These are phyloP conservation scores for Albophoma yamanashiensis DNA, from an alignment of 2,329 filamentous ascomycete genomes.

Conservation along the genomic window DNA sequence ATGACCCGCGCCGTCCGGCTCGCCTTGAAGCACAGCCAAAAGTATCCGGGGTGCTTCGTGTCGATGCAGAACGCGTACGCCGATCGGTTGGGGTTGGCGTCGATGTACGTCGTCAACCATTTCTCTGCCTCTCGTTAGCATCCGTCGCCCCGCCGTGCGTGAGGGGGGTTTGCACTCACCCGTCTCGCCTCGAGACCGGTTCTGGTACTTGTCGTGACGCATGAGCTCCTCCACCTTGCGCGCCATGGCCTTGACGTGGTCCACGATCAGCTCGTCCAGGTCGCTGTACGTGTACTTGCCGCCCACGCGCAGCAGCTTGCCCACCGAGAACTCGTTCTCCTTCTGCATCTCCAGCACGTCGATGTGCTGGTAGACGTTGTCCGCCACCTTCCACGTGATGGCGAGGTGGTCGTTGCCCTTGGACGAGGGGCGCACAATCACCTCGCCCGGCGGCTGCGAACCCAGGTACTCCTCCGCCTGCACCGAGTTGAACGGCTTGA, in stretches of 20 bases:
- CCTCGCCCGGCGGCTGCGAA: constrained; percentile 74
- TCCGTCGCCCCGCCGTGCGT: neutral
- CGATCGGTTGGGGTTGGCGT: constrained; percentile 87
- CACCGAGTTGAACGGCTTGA: constrained; percentile 82
- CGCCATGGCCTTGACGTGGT: constrained; percentile 95
- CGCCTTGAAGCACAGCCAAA: constrained; percentile 93
- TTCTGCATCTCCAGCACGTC: constrained; percentile 96
- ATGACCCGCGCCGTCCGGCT: constrained; percentile 63
- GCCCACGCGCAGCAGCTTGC: constrained; percentile 72
- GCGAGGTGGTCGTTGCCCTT: constrained; percentile 93
- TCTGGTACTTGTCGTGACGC: constrained; percentile 88
- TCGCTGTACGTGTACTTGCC: constrained; percentile 89
- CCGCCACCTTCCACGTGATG: constrained; percentile 95
- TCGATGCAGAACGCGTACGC: constrained; percentile 96
- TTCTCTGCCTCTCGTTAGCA: constrained; percentile 49
- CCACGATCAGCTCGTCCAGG: constrained; percentile 93
- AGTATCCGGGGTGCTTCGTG: constrained; percentile 84
- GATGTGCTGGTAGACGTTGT: constrained; percentile 94
- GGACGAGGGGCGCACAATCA: constrained; percentile 89
- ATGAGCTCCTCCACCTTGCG: constrained; percentile 96
- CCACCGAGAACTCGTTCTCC: constrained; percentile 91
- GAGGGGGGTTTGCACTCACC: constrained; percentile 49
- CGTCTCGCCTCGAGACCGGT: constrained; percentile 66
- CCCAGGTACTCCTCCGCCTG: constrained; percentile 92
- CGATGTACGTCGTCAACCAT: constrained; percentile 93